These are phyloP conservation scores for Austroboletus festivus DNA, from an alignment of 768 basidiomycete genomes.

Conservation along the genomic window DNA sequence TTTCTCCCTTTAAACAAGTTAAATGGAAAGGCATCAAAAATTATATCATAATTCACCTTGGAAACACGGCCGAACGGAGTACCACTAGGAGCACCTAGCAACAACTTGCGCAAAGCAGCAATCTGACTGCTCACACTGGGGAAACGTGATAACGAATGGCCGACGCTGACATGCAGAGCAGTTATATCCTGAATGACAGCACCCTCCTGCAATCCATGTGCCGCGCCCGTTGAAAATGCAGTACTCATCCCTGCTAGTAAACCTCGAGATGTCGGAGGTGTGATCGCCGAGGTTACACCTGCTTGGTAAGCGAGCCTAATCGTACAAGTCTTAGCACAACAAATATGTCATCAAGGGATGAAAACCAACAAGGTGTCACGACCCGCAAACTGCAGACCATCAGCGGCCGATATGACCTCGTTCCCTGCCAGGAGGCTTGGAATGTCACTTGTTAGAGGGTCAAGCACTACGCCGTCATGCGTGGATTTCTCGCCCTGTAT, in stretches of 20 bases:
- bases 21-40: neutral
- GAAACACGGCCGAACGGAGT: slow-evolving; percentile 41
- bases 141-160: slow-evolving; percentile 37
- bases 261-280: slow-evolving; percentile 49
- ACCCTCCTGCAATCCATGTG: slow-evolving; percentile 51
- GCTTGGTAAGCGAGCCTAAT: slow-evolving; percentile 63
- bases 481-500: slow-evolving; percentile 53
- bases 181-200: slow-evolving; percentile 60
- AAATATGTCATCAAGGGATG: neutral
- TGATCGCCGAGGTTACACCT: slow-evolving; percentile 62
- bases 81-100: slow-evolving; percentile 37
- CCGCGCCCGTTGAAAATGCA: slow-evolving; percentile 54
- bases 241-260: slow-evolving; percentile 58
- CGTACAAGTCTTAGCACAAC: slow-evolving; percentile 2
- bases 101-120: slow-evolving; percentile 62
- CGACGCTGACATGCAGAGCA: slow-evolving; percentile 60
- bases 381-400: slow-evolving; percentile 69
- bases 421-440: slow-evolving; percentile 36
- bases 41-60: slow-evolving; percentile 33
- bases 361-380: slow-evolving; percentile 50
- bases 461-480: slow-evolving; percentile 54
- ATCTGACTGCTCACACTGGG: slow-evolving; percentile 80
- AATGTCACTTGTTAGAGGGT: slow-evolving; percentile 34
- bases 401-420: slow-evolving; percentile 57
- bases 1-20: slow-evolving; percentile 45